Percentiles rank a stretch among this genome's conserved stretches.
phyloP scores from a whole-genome alignment of 768 basidiomycete species.

The Clitopilus passeckerianus region DNA sequence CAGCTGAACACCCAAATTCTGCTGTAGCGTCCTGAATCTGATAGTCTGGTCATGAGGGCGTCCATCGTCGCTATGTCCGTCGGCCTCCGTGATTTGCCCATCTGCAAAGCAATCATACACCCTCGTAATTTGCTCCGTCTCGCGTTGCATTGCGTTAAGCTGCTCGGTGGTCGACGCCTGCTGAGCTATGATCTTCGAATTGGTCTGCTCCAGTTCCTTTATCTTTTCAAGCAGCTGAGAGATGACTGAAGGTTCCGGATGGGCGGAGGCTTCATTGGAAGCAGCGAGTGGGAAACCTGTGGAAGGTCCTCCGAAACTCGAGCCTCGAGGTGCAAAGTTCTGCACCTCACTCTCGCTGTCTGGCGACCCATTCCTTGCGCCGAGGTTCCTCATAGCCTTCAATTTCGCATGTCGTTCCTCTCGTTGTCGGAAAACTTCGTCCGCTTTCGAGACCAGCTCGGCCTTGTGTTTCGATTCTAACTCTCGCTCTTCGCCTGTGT shows the following conservation, averaged over 20 bases:
- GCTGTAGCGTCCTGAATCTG: slow-evolving; percentile 42
- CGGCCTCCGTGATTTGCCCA: slow-evolving; percentile 42
- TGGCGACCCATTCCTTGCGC: slow-evolving; percentile 20
- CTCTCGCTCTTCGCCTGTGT: slow-evolving; percentile 66
- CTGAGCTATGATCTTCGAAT: slow-evolving; percentile 58
- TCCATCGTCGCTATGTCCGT: slow-evolving; percentile 13
- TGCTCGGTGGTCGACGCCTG: slow-evolving; percentile 59
- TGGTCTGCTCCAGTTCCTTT: slow-evolving; percentile 71
- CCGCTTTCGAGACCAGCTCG: slow-evolving; percentile 33
- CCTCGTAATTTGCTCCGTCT: slow-evolving; percentile 64
- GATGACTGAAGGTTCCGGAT: slow-evolving; percentile 53
- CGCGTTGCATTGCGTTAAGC: slow-evolving; percentile 65
- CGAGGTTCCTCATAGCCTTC: slow-evolving; percentile 42
- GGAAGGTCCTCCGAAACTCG: slow-evolving; percentile 30
- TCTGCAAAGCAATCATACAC: slow-evolving; percentile 67
- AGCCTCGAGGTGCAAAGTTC: slow-evolving; percentile 62
- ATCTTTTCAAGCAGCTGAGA: slow-evolving; percentile 71
- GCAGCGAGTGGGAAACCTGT: slow-evolving; percentile 20
- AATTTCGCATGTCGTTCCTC: slow-evolving; percentile 51
- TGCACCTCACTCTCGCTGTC: slow-evolving; percentile 28
- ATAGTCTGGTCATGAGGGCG: slow-evolving; percentile 33
- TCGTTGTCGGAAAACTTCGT: slow-evolving; percentile 41
- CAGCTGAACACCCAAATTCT: slow-evolving; percentile 32
- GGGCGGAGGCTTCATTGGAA: slow-evolving; percentile 10
- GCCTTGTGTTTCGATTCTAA: slow-evolving; percentile 61